Conservation (phyloP, 495 filamentous ascomycete genomes). For the Lepraria neglecta region DNA sequence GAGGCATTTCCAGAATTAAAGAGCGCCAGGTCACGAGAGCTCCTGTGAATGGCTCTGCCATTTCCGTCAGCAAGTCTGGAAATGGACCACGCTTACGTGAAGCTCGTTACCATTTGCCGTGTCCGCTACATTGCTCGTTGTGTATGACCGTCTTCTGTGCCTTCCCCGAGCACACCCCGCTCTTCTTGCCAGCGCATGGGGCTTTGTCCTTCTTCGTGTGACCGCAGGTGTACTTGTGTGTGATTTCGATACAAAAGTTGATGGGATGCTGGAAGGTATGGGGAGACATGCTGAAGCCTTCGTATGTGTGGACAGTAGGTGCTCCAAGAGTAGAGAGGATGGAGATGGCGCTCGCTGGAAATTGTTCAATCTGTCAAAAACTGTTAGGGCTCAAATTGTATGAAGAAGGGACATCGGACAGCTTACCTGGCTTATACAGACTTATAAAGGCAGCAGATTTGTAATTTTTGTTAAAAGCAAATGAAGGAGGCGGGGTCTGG, state of each 20-base stretch:
- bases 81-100: not conserved
- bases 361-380: not conserved
- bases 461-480: not conserved
- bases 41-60: not conserved
- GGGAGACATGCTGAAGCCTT: conserved; percentile 3
- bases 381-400: not conserved
- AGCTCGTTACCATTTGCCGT: conserved; percentile 11
- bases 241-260: conserved; percentile 11
- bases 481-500: not conserved
- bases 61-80: not conserved
- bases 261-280: not conserved
- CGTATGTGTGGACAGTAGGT: not conserved
- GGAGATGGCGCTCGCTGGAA: not conserved
- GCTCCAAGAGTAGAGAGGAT: no score
- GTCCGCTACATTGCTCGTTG: conserved; percentile 15
- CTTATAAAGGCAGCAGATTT: not conserved
- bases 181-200: conserved; percentile 15
- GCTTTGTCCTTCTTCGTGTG: conserved; percentile 19
- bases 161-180: conserved; percentile 7
- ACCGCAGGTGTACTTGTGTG: conserved; percentile 16
- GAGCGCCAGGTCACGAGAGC: not conserved
- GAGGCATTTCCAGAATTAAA: conserved; percentile 1
- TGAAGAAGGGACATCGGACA: not conserved
- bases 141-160: conserved; percentile 4
- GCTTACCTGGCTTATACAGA: not conserved